phyloP scores from a whole-genome alignment of 2,329 filamentous ascomycete genomes.

The Cladophialophora immunda region DNA sequence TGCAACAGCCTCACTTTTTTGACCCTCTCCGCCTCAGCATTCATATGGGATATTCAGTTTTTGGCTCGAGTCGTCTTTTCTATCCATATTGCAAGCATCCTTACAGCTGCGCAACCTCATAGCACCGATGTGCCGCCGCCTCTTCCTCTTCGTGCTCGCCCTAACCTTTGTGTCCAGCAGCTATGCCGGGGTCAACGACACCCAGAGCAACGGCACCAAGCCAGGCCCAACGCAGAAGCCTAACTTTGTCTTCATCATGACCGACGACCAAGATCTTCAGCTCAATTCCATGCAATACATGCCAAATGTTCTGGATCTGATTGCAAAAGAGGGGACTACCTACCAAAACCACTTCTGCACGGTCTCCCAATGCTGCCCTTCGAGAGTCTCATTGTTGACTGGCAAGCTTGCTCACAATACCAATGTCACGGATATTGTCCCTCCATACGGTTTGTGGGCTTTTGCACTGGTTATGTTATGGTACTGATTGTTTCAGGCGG shows the following conservation, averaged over 20 bases:
- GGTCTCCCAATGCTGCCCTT: conserved; percentile 72
- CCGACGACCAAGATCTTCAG: conserved; percentile 72
- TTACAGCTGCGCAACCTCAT: not conserved
- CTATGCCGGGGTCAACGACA: conserved; percentile 1
- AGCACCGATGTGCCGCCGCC: not conserved
- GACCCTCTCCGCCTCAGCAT: not conserved
- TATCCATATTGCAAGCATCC: not conserved
- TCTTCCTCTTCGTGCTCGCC: conserved; percentile 1
- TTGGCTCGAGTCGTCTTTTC: not conserved
- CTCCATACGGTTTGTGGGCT: conserved; percentile 46
- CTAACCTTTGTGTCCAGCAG: not conserved
- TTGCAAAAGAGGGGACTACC: conserved; percentile 65
- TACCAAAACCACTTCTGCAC: conserved; percentile 73
- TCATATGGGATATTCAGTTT: not conserved
- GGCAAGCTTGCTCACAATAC: conserved; percentile 74
- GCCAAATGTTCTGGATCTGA: conserved; percentile 64
- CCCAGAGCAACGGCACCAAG: not conserved
- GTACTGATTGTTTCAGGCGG: conserved; percentile 41
- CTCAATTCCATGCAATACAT: conserved; percentile 70
- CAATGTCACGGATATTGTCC: conserved; percentile 68
- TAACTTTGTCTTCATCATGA: conserved; percentile 73
- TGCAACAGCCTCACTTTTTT: not conserved
- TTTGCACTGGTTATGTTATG: not conserved
- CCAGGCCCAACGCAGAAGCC: conserved; percentile 40
- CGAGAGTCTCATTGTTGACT: conserved; percentile 70